These are phyloP conservation scores for Blastocystis hominis DNA, from an alignment of 352 stramenopile species.

Conservation along the genomic window DNA sequence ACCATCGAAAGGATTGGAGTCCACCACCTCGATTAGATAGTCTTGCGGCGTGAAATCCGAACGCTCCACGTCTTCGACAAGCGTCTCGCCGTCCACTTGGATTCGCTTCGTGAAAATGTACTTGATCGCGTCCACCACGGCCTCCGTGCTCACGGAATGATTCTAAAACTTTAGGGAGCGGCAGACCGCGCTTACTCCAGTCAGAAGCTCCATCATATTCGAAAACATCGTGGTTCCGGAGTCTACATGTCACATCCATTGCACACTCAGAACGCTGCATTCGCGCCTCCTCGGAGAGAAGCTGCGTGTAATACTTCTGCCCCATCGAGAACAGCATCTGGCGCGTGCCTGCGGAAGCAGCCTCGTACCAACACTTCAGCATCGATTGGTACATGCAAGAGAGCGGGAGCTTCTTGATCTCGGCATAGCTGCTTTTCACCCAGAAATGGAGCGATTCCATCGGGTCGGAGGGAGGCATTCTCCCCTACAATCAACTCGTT, in stretches of 20 bases:
- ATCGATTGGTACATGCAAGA: neutral
- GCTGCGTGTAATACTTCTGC: conserved; percentile 19
- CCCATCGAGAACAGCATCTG: conserved; percentile 28
- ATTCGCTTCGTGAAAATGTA: conserved; percentile 41
- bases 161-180: neutral
- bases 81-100: neutral
- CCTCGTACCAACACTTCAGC: neutral
- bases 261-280: neutral
- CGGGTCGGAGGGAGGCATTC: conserved; percentile 1
- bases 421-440: neutral
- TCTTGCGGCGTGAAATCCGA: neutral
- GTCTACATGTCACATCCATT: neutral
- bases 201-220: conserved; percentile 39
- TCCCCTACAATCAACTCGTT: neutral
- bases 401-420: neutral
- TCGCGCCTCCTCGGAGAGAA: neutral
- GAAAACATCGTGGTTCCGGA: neutral
- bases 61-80: neutral
- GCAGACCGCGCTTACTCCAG: neutral
- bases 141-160: conserved; percentile 16
- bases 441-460: neutral
- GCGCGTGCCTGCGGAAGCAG: neutral
- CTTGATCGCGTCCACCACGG: conserved; percentile 32
- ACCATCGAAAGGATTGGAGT: neutral
- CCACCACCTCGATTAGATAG: neutral